Percentiles rank a stretch among this genome's conserved stretches.
Conservation (phyloP, 1,284 basidiomycete genomes). For the Boletus semigastroideus region DNA sequence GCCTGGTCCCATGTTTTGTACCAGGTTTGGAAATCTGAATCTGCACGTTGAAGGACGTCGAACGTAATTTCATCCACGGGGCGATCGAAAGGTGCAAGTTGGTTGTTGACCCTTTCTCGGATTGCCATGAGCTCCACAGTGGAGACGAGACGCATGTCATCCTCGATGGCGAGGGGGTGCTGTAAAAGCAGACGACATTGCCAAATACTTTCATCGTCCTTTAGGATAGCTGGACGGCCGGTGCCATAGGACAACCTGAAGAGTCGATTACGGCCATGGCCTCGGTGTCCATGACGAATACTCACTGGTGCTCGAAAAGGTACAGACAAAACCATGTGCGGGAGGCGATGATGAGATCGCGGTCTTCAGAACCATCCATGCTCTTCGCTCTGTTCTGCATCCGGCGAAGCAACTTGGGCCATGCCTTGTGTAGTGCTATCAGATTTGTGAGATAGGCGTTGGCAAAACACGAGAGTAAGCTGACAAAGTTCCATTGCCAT, state of each 20-base stretch:
- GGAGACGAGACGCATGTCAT: slow-evolving; percentile 93
- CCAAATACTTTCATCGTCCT: slow-evolving; percentile 87
- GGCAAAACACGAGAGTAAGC: slow-evolving; percentile 24
- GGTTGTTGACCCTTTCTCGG: slow-evolving; percentile 72
- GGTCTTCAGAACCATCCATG: slow-evolving; percentile 62
- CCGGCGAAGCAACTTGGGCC: slow-evolving; percentile 75
- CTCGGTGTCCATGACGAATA: slow-evolving; percentile 17
- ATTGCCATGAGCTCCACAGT: slow-evolving; percentile 87
- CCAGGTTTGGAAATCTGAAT: slow-evolving; percentile 70
- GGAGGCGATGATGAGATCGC: slow-evolving; percentile 74
- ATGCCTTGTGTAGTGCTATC: slow-evolving; percentile 84
- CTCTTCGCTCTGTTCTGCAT: slow-evolving; percentile 68
- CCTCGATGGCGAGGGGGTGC: slow-evolving; percentile 86
- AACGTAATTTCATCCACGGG: slow-evolving; percentile 69
- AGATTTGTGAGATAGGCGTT: slow-evolving; percentile 7
- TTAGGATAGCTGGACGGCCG: slow-evolving; percentile 86
- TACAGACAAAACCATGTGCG: slow-evolving; percentile 91
- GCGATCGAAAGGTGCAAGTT: slow-evolving; percentile 64
- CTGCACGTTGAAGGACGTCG: slow-evolving; percentile 59
- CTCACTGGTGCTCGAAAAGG: slow-evolving; percentile 89
- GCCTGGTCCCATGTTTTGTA: slow-evolving; percentile 74
- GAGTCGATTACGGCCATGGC: not conserved
- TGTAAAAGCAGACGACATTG: slow-evolving; percentile 80
- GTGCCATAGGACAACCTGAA: slow-evolving; percentile 87
- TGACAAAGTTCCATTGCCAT: slow-evolving; percentile 90